A percentile compares a stretch with the other conserved stretches of the same genome.
phyloP scores from a whole-genome alignment of 768 basidiomycete genomes.

The Leucocoprinus sp. region DNA sequence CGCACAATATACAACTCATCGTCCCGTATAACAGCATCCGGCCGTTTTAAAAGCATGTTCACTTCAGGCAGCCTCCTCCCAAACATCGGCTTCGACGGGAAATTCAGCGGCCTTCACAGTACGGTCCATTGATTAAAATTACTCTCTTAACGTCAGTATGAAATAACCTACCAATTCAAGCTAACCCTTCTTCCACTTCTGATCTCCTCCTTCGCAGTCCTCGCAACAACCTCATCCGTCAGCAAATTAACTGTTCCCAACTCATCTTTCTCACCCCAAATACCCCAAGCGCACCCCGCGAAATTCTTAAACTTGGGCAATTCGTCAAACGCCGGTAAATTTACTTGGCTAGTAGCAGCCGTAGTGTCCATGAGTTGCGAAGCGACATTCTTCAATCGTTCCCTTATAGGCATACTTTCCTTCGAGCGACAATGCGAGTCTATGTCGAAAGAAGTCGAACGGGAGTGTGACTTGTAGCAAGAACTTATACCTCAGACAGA shows the following conservation, averaged over 20 bases:
- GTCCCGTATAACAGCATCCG: conserved; percentile 24
- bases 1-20: conserved; percentile 53
- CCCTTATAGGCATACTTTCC: neutral
- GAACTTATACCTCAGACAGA: too few relatives aligned
- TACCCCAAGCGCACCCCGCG: conserved; percentile 60
- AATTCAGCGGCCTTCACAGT: conserved; percentile 70
- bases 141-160: too few relatives aligned
- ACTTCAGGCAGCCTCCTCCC: conserved; percentile 45
- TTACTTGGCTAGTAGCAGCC: neutral
- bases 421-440: too few relatives aligned
- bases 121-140: too few relatives aligned
- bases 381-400: conserved; percentile 22
- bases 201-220: conserved; percentile 50
- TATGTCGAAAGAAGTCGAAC: too few relatives aligned
- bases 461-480: too few relatives aligned
- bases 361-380: conserved; percentile 19
- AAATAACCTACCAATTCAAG: conserved; percentile 55
- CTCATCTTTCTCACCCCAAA: conserved; percentile 61
- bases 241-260: conserved; percentile 61
- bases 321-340: conserved; percentile 29
- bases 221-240: conserved; percentile 53
- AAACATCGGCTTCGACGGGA: conserved; percentile 58
- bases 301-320: conserved; percentile 40
- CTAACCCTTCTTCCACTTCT: conserved; percentile 46
- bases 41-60: conserved; percentile 25